Evolutionary conservation across 164 flowering plant genomes (phyloP), one percentile per base, ranked within the genome.

Genomic region (Berberis vulgaris): DNA sequence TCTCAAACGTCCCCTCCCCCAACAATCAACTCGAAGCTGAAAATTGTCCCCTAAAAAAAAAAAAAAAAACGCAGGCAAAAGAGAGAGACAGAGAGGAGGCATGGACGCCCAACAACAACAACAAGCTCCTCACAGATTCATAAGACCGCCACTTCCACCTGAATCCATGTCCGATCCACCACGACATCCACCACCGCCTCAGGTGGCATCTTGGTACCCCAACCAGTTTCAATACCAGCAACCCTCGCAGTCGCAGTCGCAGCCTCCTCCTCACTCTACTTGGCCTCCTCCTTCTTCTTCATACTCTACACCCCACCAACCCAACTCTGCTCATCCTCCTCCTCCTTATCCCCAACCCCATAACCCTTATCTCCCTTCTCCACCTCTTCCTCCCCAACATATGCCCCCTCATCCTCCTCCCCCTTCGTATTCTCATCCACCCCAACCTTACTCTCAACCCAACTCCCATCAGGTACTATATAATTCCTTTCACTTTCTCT

Each of bases 161-260:
- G 26, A 26, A 26, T 76, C 83, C 11, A 8, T 67, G 65, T 44
- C 76, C 13, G 81, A 80, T 66, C 83, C 71, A 66, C 73, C 50
- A 4, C 67, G 12, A 64, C 73, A 65, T 1, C 82, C 74, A 59
- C 81, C 72, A 3, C 80, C 79, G 7, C 73, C 70, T 45, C 76
- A 77, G 40, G 74, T 63, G 13, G 69, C 78, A 6, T 8, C 8
- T 50, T 82, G 81, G 82, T 80, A 69, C 62, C 45, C 87, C 26
- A 69, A 66, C 61, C 93, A 84, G 65, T 80, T 75, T 62, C 88
- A 86, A 54, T 79, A 74, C 73, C 85, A 78, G 0, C 66, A 56
- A 2, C 44, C 67, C 1, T 73, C 60, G 2, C 74, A 65, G 50
- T 66, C 64, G 11, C 49, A 49, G 38, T 63, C 39, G 5, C 60